Percentiles rank a stretch among this genome's conserved stretches.
Conservation (phyloP, 1,284 basidiomycete genomes). For the Ganoderma sinense region DNA sequence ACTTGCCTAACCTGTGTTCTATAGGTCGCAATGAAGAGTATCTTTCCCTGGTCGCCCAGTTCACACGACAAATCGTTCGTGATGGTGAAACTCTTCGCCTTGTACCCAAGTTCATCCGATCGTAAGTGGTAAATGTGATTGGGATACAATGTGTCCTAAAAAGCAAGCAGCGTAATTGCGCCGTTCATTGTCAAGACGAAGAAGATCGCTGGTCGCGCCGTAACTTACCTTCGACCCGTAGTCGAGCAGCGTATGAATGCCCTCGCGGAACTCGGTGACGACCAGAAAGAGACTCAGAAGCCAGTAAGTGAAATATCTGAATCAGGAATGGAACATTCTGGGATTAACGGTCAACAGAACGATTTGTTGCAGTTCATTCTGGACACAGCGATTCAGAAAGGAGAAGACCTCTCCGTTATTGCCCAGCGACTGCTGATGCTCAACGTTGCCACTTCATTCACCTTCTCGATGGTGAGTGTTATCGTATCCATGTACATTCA, state of each 20-base stretch:
- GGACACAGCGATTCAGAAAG: conserved; percentile 40
- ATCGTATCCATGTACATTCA: conserved; percentile 38
- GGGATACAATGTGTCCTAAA: not conserved
- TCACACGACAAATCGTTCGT: conserved; percentile 18
- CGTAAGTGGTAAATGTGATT: too few relatives aligned
- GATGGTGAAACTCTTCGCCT: conserved; percentile 10
- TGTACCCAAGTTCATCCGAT: too few relatives aligned
- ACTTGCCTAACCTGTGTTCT: not conserved
- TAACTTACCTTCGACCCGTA: not conserved
- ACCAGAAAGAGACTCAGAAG: not conserved
- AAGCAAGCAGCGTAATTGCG: not conserved
- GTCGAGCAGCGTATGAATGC: not conserved
- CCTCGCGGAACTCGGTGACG: not conserved
- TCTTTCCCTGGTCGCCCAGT: conserved; percentile 20
- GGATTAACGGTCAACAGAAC: too few relatives aligned
- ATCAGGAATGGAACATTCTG: too few relatives aligned
- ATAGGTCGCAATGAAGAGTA: conserved; percentile 23
- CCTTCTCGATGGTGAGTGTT: too few relatives aligned
- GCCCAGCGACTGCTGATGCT: conserved; percentile 49
- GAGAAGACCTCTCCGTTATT: conserved; percentile 40
- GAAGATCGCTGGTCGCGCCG: not conserved
- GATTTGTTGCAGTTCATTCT: conserved; percentile 56
- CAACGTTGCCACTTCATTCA: conserved; percentile 51
- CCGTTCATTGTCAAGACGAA: not conserved
- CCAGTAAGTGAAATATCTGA: not conserved